These are phyloP conservation scores for Verticillium nonalfalfae DNA, from an alignment of 2,329 filamentous ascomycete species.

Conservation along the genomic window DNA sequence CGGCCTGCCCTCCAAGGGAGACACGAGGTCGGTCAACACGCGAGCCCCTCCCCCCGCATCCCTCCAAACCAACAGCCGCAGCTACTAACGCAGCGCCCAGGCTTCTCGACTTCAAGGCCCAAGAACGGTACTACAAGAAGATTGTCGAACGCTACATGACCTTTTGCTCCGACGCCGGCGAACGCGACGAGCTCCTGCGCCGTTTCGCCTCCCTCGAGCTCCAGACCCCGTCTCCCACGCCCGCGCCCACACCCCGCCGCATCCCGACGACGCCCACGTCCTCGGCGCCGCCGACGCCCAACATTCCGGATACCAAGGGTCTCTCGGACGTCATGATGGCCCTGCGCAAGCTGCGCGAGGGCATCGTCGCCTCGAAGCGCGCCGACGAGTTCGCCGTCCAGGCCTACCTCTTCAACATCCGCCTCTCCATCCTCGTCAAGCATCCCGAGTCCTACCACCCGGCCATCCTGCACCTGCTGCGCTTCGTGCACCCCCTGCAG, in stretches of 20 bases:
- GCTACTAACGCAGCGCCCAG: constrained; percentile 28
- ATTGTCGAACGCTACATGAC: constrained; percentile 86
- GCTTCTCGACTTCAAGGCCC: constrained; percentile 66
- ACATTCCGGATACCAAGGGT: constrained; percentile 5
- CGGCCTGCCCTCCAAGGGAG: constrained; percentile 85
- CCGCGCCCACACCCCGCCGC: constrained; percentile 7
- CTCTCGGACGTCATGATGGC: constrained; percentile 73
- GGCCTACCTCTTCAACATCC: constrained; percentile 86
- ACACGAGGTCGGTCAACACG: constrained; percentile 58
- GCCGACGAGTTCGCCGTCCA: constrained; percentile 78
- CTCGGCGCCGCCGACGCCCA: constrained; percentile 6
- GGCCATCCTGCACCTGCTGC: constrained; percentile 73
- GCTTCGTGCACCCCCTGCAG: constrained; percentile 59
- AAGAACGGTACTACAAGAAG: constrained; percentile 80
- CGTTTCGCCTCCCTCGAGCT: constrained; percentile 64
- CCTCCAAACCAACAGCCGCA: constrained; percentile 1
- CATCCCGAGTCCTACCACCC: constrained; percentile 88
- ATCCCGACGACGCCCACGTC: constrained; percentile 6
- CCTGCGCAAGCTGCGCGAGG: constrained; percentile 87
- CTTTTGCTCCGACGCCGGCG: constrained; percentile 72
- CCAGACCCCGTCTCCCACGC: constrained; percentile 15
- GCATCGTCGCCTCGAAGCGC: constrained; percentile 71
- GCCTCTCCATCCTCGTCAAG: constrained; percentile 71
- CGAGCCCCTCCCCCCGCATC: not conserved
- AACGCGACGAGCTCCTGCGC: constrained; percentile 65